Conservation (phyloP, 441 rosid genomes). For the Populus trichocarpa region DNA sequence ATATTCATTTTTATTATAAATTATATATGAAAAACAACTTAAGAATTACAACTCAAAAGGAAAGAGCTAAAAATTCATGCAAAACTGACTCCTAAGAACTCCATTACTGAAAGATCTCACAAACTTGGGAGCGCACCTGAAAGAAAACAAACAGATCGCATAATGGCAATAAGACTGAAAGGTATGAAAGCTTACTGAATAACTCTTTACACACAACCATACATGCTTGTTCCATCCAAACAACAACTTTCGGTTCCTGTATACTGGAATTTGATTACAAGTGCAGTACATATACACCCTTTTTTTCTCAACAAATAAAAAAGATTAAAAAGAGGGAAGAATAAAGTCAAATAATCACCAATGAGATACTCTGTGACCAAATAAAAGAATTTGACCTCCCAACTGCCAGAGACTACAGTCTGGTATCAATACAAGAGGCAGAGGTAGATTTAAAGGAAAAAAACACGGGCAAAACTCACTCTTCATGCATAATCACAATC, state of each 20-base stretch:
- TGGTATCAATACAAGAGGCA: slow-evolving; percentile 31
- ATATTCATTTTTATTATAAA: no score
- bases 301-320: slow-evolving; percentile 10
- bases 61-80: no score
- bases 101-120: no score
- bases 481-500: slow-evolving; percentile 44
- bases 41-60: no score
- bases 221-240: slow-evolving; percentile 2
- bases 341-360: slow-evolving; percentile 13
- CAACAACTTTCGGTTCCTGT: slow-evolving; percentile 22
- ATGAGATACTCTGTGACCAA: slow-evolving; percentile 10
- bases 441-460: slow-evolving; percentile 14
- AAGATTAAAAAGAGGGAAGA: not conserved
- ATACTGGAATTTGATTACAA: slow-evolving; percentile 12
- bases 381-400: slow-evolving; percentile 27
- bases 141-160: no score
- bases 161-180: no score
- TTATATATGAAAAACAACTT: no score
- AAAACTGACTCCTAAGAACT: no score
- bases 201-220: not conserved
- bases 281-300: slow-evolving; percentile 23
- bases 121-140: no score
- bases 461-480: slow-evolving; percentile 32
- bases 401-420: slow-evolving; percentile 34
- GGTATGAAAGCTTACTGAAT: not conserved